phyloP scores from a whole-genome alignment of 1,139 yeast species.

The Hansenula lynferdii region DNA sequence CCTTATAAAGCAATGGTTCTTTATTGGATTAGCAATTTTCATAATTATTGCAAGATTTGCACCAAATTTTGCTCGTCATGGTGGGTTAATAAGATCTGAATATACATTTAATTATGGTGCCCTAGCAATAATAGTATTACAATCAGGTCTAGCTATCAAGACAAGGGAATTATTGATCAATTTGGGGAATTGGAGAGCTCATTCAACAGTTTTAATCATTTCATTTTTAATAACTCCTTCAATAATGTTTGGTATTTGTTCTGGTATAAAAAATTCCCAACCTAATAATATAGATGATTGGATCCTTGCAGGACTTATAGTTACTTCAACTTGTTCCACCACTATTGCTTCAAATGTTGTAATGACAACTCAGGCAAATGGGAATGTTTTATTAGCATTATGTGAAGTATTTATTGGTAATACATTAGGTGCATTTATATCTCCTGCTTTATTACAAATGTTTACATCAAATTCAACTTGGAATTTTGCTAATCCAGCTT shows the following conservation, averaged over 20 bases:
- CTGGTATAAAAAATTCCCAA: conserved; percentile 58
- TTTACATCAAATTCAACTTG: conserved; percentile 50
- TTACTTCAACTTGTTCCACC: conserved; percentile 85
- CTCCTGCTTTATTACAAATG: conserved; percentile 80
- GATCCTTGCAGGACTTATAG: conserved; percentile 73
- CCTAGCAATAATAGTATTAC: conserved; percentile 78
- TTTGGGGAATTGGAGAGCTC: conserved; percentile 77
- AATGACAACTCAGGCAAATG: conserved; percentile 80
- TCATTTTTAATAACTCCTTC: conserved; percentile 74
- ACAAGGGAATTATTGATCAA: conserved; percentile 55
- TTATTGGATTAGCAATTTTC: conserved; percentile 62
- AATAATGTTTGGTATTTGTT: conserved; percentile 68
- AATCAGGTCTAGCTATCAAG: conserved; percentile 75
- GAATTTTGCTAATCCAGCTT: conserved; percentile 76
- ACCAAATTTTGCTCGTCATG: conserved; percentile 79
- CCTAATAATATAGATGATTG: conserved; percentile 59
- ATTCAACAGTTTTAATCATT: conserved; percentile 58
- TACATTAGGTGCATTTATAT: conserved; percentile 75
- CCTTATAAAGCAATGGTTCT: conserved; percentile 58
- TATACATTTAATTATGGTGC: conserved; percentile 82
- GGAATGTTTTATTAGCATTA: conserved; percentile 73
- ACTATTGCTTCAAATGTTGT: conserved; percentile 88
- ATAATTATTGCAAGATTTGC: conserved; percentile 71
- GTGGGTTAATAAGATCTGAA: conserved; percentile 70
- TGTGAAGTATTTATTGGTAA: conserved; percentile 87